Evolutionary conservation across 129 eudicot species (phyloP), one percentile per base, ranked within the genome.

Genomic region (Sambucus nigra): DNA sequence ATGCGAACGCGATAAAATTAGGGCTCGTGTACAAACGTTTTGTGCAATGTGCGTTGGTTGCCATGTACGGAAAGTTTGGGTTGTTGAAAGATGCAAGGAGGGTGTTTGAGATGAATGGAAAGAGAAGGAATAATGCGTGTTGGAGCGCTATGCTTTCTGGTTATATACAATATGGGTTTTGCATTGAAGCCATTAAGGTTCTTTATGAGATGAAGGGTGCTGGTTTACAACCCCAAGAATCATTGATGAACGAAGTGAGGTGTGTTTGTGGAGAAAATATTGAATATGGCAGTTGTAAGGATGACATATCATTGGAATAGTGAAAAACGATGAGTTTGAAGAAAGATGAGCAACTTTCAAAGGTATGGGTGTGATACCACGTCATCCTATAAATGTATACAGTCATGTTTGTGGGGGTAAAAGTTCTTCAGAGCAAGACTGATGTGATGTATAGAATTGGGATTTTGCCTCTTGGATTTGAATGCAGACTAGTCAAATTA

Each of bases 21-120:
- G 92, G 89, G 7, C 55, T 80, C 11, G 87, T 72, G 15, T 72
- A 77, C 2, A 63, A 84, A 32, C 57, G 67, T 39, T 77, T 66
- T 63, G 92, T 88, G 72, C 94, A 75, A 65, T 73, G 82, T 53
- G 80, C 78, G 42, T 68, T 88, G 71, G 79, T 88, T 49, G 76
- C 73, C 65, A 75, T 88, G 87, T 88, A 88, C 63, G 80, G 84
- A 21, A 88, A 76, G 54, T 72, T 63, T 26, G 97, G 97, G 65
- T 57, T 64, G 33, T 23, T 88, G 41, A 49, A 29, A 28, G 81
- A 84, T 65, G 97, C 92, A 1, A 66, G 68, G 47, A 81, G 67
- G 59, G 80, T 56, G 27, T 80, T 80, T 63, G 53, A 73, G 53
- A 68, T 64, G 53, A 59, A 59, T 16, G 63, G 29, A 25, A 64